These are phyloP conservation scores for Lepiota venenata DNA, from an alignment of 768 basidiomycete species.

Conservation along the genomic window DNA sequence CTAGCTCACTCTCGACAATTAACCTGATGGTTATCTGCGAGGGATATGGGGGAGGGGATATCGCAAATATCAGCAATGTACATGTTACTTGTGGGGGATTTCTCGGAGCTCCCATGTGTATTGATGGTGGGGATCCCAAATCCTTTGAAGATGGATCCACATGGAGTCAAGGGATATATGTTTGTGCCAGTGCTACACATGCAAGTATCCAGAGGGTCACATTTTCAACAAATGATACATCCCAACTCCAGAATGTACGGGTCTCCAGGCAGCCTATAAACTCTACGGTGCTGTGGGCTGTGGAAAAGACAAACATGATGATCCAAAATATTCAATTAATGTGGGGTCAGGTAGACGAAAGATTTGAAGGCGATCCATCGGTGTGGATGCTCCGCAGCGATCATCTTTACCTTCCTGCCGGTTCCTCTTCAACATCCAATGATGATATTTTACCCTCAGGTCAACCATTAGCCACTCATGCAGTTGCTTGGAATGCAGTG, in stretches of 20 bases:
- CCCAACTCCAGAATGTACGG: neutral
- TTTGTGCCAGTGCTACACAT: conserved; percentile 16
- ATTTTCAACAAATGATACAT: neutral
- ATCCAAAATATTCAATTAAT: neutral
- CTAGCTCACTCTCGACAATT: neutral
- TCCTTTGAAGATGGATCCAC: conserved; percentile 11
- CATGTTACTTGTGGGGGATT: conserved; percentile 17
- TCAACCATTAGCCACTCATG: neutral
- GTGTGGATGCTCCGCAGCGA: neutral
- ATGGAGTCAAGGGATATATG: conserved; percentile 17
- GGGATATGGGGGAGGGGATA: conserved; percentile 18
- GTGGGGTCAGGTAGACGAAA: neutral
- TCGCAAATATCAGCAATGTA: conserved; percentile 17
- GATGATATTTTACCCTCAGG: neutral
- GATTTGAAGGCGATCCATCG: neutral
- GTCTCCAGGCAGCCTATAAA: neutral
- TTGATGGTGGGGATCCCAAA: conserved; percentile 19
- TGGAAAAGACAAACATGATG: neutral
- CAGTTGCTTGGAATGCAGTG: neutral
- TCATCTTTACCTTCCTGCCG: neutral
- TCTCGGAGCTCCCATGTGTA: conserved; percentile 15
- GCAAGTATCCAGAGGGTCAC: neutral
- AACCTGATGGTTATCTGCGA: conserved; percentile 2
- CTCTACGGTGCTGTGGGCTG: neutral
- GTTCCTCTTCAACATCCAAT: neutral